Base-by-base conservation (phyloP, 108 stramenopile genomes). In the Cyclotella baltica region DNA sequence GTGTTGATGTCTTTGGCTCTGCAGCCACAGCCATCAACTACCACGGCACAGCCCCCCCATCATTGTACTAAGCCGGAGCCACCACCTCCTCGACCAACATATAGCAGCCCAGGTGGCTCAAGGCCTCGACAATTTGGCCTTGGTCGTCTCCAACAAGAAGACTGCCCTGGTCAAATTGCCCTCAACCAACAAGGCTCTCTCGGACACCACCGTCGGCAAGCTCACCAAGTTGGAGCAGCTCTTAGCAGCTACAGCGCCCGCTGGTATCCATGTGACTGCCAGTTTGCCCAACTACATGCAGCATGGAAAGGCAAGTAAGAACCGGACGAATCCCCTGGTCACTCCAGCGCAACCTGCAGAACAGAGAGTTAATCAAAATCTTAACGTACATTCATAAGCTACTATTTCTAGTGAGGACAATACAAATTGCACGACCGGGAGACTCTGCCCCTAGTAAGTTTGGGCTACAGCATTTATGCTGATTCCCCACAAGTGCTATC, bases 261-360 rank as follows among this genome's bases (percentile, higher is more conserved):
- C 23, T 1, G 22, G 22, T 23, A 10, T 23, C 22, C 29, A 27
- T n/a, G n/a, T n/a, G 0, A 48, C 67, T 20, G 34, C 4, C 18
- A 31, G 20, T 19, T 51, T 4, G 22, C 23, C 22, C 4, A 55
- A 23, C 55, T 55, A n/a, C 55, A 1, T 6, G 55, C 55, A n/a
- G 55, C 55, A n/a, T 25, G 20, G 1, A 55, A 55, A 25, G 55
- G 55, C 25, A 55, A 55, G 2, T 55, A 23, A 23, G 55, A 11
- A n/a, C 55, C 55, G 1, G 55, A 23, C 4, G 55, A 23, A n/a
- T 55, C 25, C 22, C 23, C 55, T 11, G 55, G 25, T 23, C 55
- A 55, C 55, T 25, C n/a, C 55, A 55, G 55, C 22, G 22, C 55
- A n/a, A 23, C 55, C 25, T 55, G 55, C 55, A 55, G n/a, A n/a